Evolutionary conservation across 495 filamentous ascomycete genomes (phyloP).

Genomic region (Podospora tetraspora): DNA sequence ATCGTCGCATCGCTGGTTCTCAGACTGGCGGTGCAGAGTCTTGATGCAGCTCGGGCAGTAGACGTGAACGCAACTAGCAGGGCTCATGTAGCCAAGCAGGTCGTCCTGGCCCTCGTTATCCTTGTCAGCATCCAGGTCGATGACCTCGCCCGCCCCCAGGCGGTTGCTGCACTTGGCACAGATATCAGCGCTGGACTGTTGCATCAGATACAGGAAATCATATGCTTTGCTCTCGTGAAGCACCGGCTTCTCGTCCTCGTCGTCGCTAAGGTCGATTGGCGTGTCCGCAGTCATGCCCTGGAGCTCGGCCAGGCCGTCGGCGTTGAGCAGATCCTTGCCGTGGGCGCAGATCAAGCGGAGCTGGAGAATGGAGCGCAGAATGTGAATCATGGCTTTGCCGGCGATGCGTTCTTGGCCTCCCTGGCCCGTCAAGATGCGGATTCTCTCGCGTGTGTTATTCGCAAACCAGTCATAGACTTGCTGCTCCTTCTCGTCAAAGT

Average conservation of each 20-base stretch:
- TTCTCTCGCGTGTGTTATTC: constrained; percentile 47
- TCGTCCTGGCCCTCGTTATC: constrained; percentile 47
- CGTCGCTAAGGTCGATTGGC: constrained; percentile 79
- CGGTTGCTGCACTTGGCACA: constrained; percentile 65
- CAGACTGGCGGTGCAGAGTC: constrained; percentile 35
- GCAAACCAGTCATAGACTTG: constrained; percentile 53
- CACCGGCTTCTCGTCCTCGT: constrained; percentile 49
- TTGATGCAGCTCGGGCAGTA: constrained; percentile 70
- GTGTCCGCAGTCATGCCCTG: constrained; percentile 73
- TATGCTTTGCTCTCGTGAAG: constrained; percentile 65
- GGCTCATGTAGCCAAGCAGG: constrained; percentile 60
- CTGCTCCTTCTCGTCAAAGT: constrained; percentile 49
- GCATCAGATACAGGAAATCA: constrained; percentile 75
- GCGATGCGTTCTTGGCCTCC: constrained; percentile 53
- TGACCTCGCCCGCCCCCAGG: constrained; percentile 50
- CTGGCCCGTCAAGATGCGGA: constrained; percentile 46
- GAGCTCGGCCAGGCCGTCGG: constrained; percentile 70
- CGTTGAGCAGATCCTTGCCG: constrained; percentile 78
- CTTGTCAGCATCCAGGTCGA: constrained; percentile 45
- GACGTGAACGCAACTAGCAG: constrained; percentile 73
- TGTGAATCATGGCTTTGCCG: constrained; percentile 79
- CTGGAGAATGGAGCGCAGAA: constrained; percentile 83
- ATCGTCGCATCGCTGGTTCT: constrained; percentile 1
- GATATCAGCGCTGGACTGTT: constrained; percentile 63
- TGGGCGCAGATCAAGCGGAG: constrained; percentile 87